Evolutionary conservation across 345 rosid species (phyloP).

Genomic region (Salix udensis): DNA sequence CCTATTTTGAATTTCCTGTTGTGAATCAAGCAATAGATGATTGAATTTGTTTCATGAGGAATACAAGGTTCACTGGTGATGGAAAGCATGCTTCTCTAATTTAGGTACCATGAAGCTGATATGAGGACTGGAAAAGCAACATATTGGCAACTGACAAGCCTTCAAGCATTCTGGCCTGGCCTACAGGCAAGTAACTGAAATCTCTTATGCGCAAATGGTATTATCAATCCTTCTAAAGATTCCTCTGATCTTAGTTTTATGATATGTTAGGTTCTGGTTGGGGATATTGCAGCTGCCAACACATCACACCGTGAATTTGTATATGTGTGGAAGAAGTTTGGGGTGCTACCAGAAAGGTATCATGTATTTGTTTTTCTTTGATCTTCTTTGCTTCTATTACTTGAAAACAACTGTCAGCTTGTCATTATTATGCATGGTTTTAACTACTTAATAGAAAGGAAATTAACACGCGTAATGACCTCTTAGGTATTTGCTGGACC

Average conservation of each 20-base stretch:
- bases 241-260: conserved; percentile 23
- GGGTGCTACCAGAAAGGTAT: conserved; percentile 87
- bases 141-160: conserved; percentile 98
- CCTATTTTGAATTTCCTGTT: not conserved
- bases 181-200: conserved; percentile 58
- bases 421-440: not conserved
- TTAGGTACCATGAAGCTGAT: conserved; percentile 97
- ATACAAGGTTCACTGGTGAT: not conserved
- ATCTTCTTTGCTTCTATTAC: not conserved
- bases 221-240: conserved; percentile 1
- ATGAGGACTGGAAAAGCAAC: conserved; percentile 96
- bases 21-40: not conserved
- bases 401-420: not conserved
- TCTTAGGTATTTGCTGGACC: conserved; percentile 76
- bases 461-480: conserved; percentile 12
- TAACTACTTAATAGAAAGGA: conserved; percentile 7
- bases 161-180: conserved; percentile 99
- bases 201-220: not conserved
- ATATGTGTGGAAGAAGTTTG: conserved; percentile 80
- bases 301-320: conserved; percentile 83
- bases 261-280: conserved; percentile 75
- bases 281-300: conserved; percentile 91
- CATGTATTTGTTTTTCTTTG: not conserved
- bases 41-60: not conserved
- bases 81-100: conserved; percentile 5